Evolutionary conservation across 2,329 filamentous ascomycete species (phyloP).

Genomic region (Colletotrichum tropicale): DNA sequence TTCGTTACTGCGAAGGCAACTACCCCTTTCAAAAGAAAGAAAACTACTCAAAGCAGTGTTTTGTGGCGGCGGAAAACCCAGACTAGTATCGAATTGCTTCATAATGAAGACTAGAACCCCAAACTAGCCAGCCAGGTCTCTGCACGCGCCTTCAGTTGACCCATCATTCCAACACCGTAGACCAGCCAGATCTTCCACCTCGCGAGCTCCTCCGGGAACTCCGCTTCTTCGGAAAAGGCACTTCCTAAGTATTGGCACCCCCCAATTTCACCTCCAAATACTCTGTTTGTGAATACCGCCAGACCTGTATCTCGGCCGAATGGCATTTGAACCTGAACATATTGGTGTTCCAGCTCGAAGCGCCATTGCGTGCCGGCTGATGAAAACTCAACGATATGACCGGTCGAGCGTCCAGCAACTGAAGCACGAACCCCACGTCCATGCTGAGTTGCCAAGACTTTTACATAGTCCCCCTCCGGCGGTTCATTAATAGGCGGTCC

Average conservation of each 20-base stretch:
- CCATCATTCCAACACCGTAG: background rate
- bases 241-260: background rate
- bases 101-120: background rate
- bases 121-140: background rate
- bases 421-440: background rate
- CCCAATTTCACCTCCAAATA: background rate
- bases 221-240: background rate
- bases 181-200: slow-evolving; percentile 2
- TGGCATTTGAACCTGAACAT: background rate
- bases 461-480: background rate
- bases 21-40: background rate
- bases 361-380: background rate
- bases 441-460: background rate
- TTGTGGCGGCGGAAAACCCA: background rate
- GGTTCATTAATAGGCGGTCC: background rate
- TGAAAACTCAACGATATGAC: background rate
- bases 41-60: background rate
- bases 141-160: background rate
- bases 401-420: background rate
- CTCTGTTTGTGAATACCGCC: background rate
- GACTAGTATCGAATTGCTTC: background rate
- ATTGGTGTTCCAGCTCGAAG: background rate
- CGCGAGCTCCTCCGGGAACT: background rate
- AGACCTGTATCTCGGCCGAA: background rate
- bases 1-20: background rate